Conservation (phyloP, 768 basidiomycete genomes). For the Suillus sp. region DNA sequence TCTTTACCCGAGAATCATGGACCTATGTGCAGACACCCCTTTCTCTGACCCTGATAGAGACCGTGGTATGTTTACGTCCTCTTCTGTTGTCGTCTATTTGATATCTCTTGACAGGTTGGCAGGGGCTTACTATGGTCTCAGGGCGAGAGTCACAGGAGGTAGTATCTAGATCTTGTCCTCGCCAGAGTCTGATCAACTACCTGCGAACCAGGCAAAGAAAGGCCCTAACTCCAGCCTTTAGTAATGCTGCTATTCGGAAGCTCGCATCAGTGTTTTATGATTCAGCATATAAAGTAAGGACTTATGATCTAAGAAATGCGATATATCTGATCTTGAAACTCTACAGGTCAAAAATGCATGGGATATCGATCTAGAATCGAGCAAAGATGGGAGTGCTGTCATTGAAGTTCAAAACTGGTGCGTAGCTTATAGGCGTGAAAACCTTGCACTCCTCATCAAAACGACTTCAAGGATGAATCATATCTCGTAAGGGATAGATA, state of each 20-base stretch:
- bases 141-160: conserved; percentile 51
- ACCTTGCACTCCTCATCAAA: background rate
- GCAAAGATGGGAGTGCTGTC: conserved; percentile 19
- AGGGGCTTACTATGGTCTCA: conserved; percentile 35
- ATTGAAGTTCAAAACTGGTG: conserved; percentile 39
- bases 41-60: conserved; percentile 38
- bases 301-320: background rate
- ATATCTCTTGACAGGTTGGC: conserved; percentile 22
- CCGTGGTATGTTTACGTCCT: conserved; percentile 23
- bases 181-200: conserved; percentile 25
- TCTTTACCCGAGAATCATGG: conserved; percentile 50
- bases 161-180: background rate
- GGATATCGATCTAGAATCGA: conserved; percentile 23
- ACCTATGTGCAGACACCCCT: conserved; percentile 44
- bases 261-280: conserved; percentile 29
- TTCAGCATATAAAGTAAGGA: conserved; percentile 30
- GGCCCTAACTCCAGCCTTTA: conserved; percentile 30
- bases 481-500: conserved; percentile 23
- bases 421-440: background rate
- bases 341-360: conserved; percentile 29
- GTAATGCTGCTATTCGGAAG: conserved; percentile 25
- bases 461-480: conserved; percentile 27
- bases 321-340: background rate
- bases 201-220: conserved; percentile 26
- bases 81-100: too few relatives aligned